Conservation (phyloP, 306 rosid species). For the Cucumis cinereus region DNA sequence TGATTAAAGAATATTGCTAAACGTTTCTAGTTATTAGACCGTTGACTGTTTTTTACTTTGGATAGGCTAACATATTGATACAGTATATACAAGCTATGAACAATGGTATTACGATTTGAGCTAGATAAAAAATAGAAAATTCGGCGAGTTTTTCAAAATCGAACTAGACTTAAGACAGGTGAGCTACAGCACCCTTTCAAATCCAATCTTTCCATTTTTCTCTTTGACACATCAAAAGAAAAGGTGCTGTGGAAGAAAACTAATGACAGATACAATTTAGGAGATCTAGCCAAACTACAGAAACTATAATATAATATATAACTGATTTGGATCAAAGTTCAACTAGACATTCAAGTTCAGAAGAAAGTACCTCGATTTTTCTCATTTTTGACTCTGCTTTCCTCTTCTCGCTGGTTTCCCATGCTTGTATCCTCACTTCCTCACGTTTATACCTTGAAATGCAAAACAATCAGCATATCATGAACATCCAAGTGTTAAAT, state of each 20-base stretch:
- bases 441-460: constrained; percentile 74
- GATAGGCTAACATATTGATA: too few relatives aligned
- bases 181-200: neutral
- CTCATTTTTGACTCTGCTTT: constrained; percentile 92
- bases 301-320: neutral
- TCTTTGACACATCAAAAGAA: neutral
- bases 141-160: neutral
- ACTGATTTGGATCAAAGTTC: neutral
- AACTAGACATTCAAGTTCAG: neutral
- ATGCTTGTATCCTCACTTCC: constrained; percentile 88
- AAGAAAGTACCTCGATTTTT: constrained; percentile 68
- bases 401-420: constrained; percentile 92
- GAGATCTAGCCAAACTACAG: neutral
- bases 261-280: neutral
- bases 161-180: neutral
- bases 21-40: neutral
- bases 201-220: neutral
- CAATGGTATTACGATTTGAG: neutral
- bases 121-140: neutral
- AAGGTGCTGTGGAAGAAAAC: neutral
- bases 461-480: neutral
- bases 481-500: constrained; percentile 3
- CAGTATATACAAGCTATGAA: neutral
- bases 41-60: too few relatives aligned
- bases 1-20: neutral